Evolutionary conservation across 257 asterid genomes (phyloP).

Genomic region (Henckelia pumila): DNA sequence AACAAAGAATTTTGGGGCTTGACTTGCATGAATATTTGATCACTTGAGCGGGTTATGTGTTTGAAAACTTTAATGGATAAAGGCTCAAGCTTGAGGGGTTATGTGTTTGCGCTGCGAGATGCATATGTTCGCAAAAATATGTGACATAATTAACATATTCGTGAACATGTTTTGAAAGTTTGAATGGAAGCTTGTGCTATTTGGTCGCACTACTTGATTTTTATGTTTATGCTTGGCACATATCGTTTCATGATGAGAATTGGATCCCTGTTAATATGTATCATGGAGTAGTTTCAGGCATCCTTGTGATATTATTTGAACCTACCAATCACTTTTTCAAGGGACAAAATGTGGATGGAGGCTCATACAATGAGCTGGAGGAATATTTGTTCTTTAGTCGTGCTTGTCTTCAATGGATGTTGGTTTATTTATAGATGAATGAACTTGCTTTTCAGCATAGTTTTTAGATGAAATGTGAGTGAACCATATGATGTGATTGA

Average conservation of each 20-base stretch:
- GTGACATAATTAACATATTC: too few species aligned
- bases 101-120: too few species aligned
- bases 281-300: too few species aligned
- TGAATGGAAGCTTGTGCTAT: not conserved
- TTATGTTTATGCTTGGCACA: not conserved
- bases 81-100: too few species aligned
- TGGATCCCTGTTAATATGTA: too few species aligned
- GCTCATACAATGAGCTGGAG: constrained; percentile 80
- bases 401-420: constrained; percentile 93
- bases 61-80: too few species aligned
- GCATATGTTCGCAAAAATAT: too few species aligned
- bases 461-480: not conserved
- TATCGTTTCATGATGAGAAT: constrained; percentile 24
- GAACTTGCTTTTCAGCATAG: not conserved
- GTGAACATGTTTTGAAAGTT: not conserved
- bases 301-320: too few species aligned
- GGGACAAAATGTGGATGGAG: constrained; percentile 79
- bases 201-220: constrained; percentile 8
- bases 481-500: not conserved
- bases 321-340: too few species aligned
- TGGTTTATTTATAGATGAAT: constrained; percentile 42
- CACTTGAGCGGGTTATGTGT: too few species aligned
- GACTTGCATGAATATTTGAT: too few species aligned
- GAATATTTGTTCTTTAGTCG: constrained; percentile 86
- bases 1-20: not conserved